Evolutionary conservation across 2,329 filamentous ascomycete species (phyloP).

Genomic region (Ophiostoma tasmaniense): DNA sequence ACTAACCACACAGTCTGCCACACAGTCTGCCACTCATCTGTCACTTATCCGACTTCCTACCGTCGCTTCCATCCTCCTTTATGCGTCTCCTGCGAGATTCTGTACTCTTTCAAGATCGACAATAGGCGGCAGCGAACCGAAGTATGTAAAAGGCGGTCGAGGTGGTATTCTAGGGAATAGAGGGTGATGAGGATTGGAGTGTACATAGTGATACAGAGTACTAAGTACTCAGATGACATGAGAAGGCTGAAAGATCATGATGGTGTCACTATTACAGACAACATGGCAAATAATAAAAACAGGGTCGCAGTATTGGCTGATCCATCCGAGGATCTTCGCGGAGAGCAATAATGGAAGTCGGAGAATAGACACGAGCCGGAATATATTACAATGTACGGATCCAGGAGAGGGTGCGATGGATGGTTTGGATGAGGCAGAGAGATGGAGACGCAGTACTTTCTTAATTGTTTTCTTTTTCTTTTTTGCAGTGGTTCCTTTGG

Average conservation of each 20-base stretch:
- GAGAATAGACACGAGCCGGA: not conserved
- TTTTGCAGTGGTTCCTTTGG: too few relatives aligned
- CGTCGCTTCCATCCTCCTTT: not conserved
- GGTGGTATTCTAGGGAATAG: not conserved
- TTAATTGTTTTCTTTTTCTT: too few relatives aligned
- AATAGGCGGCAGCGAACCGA: not conserved
- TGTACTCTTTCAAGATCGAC: not conserved
- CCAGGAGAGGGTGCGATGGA: not conserved
- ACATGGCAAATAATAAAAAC: not conserved
- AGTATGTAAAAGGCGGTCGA: not conserved
- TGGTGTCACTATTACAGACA: not conserved
- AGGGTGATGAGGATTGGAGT: too few relatives aligned
- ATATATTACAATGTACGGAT: not conserved
- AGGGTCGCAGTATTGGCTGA: not conserved
- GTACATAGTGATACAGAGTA: too few relatives aligned
- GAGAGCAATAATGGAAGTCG: not conserved
- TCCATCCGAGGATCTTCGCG: not conserved
- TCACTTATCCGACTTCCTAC: not conserved
- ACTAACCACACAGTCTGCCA: too few relatives aligned
- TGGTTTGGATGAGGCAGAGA: not conserved
- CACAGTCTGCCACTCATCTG: too few relatives aligned
- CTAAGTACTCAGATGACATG: not conserved
- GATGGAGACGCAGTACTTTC: not conserved
- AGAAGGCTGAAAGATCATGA: not conserved
- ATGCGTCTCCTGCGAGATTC: not conserved